A percentile compares a stretch with the other conserved stretches of the same genome.
Evolutionary conservation across 2,329 filamentous ascomycete species (phyloP).

Genomic region (Truncatella angustata): DNA sequence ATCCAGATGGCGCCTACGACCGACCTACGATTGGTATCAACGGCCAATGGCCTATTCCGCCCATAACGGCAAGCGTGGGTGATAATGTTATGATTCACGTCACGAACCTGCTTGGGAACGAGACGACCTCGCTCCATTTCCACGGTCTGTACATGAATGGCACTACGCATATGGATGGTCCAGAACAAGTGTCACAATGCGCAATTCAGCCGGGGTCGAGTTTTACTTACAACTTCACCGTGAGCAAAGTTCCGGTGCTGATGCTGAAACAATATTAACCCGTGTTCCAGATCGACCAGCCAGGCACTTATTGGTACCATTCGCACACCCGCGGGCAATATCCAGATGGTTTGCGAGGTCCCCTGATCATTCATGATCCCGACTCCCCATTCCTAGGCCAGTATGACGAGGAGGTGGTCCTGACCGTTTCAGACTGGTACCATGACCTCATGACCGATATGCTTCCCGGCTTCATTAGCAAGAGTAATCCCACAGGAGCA

Average conservation of each 20-base stretch:
- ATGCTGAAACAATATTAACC: background rate
- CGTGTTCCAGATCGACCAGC: slow-evolving; percentile 53
- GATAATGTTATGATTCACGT: slow-evolving; percentile 60
- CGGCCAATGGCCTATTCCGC: slow-evolving; percentile 70
- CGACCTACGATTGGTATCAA: slow-evolving; percentile 77
- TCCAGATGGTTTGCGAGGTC: slow-evolving; percentile 65
- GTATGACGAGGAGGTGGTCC: slow-evolving; percentile 61
- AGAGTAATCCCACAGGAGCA: slow-evolving; percentile 54
- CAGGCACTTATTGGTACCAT: slow-evolving; percentile 80
- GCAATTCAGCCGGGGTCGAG: slow-evolving; percentile 60
- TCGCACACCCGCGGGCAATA: slow-evolving; percentile 67
- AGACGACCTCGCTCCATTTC: slow-evolving; percentile 64
- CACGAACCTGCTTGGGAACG: slow-evolving; percentile 59
- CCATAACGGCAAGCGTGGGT: slow-evolving; percentile 60
- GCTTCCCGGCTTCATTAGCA: slow-evolving; percentile 48
- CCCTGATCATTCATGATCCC: slow-evolving; percentile 64
- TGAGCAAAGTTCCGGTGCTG: slow-evolving; percentile 29
- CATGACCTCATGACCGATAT: slow-evolving; percentile 54
- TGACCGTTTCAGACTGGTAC: slow-evolving; percentile 72
- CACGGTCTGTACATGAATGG: slow-evolving; percentile 71
- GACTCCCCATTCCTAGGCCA: slow-evolving; percentile 53
- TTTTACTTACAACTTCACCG: slow-evolving; percentile 70
- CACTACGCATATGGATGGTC: slow-evolving; percentile 70
- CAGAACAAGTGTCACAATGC: slow-evolving; percentile 65
- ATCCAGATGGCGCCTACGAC: slow-evolving; percentile 65